Evolutionary conservation across 768 basidiomycete genomes (phyloP).

Genomic region (Panaeolus papilionaceus): DNA sequence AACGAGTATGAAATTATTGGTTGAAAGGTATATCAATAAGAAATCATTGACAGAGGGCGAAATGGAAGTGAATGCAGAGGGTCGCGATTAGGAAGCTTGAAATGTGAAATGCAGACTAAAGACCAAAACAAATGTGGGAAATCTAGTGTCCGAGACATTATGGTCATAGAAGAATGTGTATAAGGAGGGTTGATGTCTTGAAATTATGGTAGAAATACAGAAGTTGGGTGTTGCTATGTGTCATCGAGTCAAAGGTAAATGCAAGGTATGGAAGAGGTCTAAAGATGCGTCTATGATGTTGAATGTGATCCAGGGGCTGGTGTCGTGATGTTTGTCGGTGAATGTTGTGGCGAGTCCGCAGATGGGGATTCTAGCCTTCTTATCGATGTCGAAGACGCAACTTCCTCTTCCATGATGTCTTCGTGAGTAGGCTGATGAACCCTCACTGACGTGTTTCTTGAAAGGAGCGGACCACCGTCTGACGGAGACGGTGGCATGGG

Average conservation of each 20-base stretch:
- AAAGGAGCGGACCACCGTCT: slow-evolving; percentile 19
- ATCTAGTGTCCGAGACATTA: not conserved
- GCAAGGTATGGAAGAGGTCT: slow-evolving; percentile 10
- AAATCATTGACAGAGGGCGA: not conserved
- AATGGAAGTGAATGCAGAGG: not conserved
- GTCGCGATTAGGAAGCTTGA: not conserved
- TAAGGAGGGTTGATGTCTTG: slow-evolving; percentile 4
- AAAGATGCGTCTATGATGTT: slow-evolving; percentile 11
- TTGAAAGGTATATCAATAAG: not conserved
- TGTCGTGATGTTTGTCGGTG: slow-evolving; percentile 14
- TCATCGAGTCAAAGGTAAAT: not conserved
- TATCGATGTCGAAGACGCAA: slow-evolving; percentile 10
- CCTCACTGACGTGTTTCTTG: slow-evolving; percentile 28
- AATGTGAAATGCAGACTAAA: slow-evolving; percentile 13
- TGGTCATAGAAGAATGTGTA: not conserved
- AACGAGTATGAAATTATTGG: slow-evolving; percentile 4
- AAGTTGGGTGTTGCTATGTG: slow-evolving; percentile 8
- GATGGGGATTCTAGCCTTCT: slow-evolving; percentile 12
- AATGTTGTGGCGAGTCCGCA: not conserved
- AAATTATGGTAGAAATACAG: slow-evolving; percentile 7
- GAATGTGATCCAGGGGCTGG: not conserved
- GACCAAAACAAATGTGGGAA: slow-evolving; percentile 5
- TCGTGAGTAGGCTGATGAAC: slow-evolving; percentile 27
- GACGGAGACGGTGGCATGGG: slow-evolving; percentile 25
- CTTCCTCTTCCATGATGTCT: slow-evolving; percentile 32